Percentiles rank a stretch among this genome's conserved stretches.
Evolutionary conservation across 73 alveolate species (phyloP).

Genomic region (Symbiodinium natans): DNA sequence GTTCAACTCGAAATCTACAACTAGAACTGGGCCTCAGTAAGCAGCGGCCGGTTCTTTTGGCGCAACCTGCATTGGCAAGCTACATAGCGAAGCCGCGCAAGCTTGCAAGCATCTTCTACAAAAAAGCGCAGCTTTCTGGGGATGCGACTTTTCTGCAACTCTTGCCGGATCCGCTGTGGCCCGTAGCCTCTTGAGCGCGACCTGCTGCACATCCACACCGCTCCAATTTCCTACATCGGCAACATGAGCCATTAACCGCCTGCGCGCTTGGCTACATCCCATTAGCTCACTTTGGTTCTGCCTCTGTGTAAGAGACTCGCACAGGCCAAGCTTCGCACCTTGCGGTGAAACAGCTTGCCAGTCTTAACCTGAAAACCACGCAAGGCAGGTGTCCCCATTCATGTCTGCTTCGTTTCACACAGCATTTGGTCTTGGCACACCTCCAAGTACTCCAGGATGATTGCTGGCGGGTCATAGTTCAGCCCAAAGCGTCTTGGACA

Average conservation of each 20-base stretch:
- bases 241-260: no score
- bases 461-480: slow-evolving; percentile 93
- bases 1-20: no score
- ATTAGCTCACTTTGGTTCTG: no score
- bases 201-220: slow-evolving; percentile 32
- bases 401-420: no score
- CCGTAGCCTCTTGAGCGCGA: slow-evolving; percentile 66
- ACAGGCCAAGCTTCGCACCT: no score
- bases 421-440: neutral
- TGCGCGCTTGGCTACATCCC: no score
- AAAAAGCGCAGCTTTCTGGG: neutral
- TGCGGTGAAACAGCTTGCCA: slow-evolving; percentile 88
- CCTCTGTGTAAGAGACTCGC: no score
- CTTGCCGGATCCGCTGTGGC: slow-evolving; percentile 64
- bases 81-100: no score
- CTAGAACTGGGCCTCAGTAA: slow-evolving; percentile 46
- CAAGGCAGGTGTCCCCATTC: no score
- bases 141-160: slow-evolving; percentile 34
- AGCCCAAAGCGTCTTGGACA: slow-evolving; percentile 90
- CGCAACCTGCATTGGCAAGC: slow-evolving; percentile 32
- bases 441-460: slow-evolving; percentile 84
- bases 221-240: no score
- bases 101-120: neutral
- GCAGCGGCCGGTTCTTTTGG: slow-evolving; percentile 69
- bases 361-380: slow-evolving; percentile 63